Base-by-base conservation (phyloP, 2,329 filamentous ascomycete genomes). In the Raffaelea albimanens region DNA sequence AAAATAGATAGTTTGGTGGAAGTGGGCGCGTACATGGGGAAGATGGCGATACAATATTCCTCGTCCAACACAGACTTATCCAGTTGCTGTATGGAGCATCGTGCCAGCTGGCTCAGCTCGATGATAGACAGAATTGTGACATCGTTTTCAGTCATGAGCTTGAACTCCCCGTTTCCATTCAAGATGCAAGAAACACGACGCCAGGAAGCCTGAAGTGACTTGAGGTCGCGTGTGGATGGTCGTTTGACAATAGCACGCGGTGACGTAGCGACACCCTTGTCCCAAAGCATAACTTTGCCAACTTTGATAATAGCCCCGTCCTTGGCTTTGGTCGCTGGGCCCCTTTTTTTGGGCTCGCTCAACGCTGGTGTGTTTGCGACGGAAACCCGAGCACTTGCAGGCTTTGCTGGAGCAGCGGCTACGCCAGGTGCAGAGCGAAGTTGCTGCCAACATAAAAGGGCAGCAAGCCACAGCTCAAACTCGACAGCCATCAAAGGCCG, bases 151-250 rank as follows among this genome's bases (percentile, higher is more conserved):
- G 85, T 85, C 63, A 93, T 83, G 11, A 98, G 76, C 59, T 91
- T 95, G 61, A 98, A 83, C 60, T 94, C 87, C 49, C 93, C 93
- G 57, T 95, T 95, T 60, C 97, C 93, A 55, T 95, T 87, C 21
- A 98, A 71, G 18, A 93, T 94, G 63, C 90, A 96, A 25, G 89
- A 96, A 4, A 97, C 88, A 53, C 80, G 80, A 57, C 86, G 80
- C 93, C 93, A 97, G 11, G 83, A 76, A 3, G 72, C 73, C n/a
- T 66, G 67, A 1, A 71, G 64, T 13, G 74, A 72, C 23, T 71
- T 68, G 21, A 76, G 57, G 58, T 82, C 76, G 50, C 75, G 68
- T 1, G 76, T 77, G 2, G 78, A 81, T 2, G 78, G 71, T 4
- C 75, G 67, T 56, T 72, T 75, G 44, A 78, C 70, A 48, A 82